phyloP scores from a whole-genome alignment of 352 stramenopile genomes.

The Pythium phragmitis region DNA sequence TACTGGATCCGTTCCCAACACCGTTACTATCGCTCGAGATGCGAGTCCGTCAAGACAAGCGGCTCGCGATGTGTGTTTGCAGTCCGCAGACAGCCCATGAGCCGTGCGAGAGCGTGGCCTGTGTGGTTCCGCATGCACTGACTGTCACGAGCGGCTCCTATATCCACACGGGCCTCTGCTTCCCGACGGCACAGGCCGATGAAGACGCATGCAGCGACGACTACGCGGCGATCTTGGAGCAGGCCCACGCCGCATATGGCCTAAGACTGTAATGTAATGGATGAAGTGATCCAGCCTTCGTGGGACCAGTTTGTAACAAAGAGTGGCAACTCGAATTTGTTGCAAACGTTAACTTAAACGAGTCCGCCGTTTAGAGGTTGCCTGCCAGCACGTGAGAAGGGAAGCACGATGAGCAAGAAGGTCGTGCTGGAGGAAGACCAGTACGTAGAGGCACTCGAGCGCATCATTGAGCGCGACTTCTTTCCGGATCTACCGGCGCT shows the following conservation, averaged over 20 bases:
- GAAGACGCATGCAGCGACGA: constrained; percentile 34
- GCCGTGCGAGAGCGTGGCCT: constrained; percentile 57
- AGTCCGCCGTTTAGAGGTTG: too few species aligned
- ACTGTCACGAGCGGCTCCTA: constrained; percentile 35
- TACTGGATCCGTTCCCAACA: constrained; percentile 25
- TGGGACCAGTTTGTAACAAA: constrained; percentile 10
- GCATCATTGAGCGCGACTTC: constrained; percentile 88
- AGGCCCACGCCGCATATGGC: constrained; percentile 40
- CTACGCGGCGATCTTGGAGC: constrained; percentile 38
- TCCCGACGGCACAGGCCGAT: constrained; percentile 15
- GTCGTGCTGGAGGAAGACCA: constrained; percentile 80
- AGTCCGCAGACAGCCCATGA: constrained; percentile 23
- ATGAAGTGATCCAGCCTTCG: neutral
- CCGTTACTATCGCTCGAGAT: neutral
- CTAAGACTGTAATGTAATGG: constrained; percentile 20
- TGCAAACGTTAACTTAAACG: constrained; percentile 13
- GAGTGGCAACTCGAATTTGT: neutral
- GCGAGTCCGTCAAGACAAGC: constrained; percentile 25
- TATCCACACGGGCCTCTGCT: constrained; percentile 15
- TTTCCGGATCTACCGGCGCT: constrained; percentile 73
- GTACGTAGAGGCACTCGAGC: constrained; percentile 70
- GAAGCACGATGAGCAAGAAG: constrained; percentile 32
- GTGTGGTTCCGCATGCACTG: constrained; percentile 53
- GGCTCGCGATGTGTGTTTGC: constrained; percentile 46
- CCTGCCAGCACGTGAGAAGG: neutral